These are phyloP conservation scores for Myriosclerotinia curreyana DNA, from an alignment of 2,329 filamentous ascomycete genomes.

Conservation along the genomic window DNA sequence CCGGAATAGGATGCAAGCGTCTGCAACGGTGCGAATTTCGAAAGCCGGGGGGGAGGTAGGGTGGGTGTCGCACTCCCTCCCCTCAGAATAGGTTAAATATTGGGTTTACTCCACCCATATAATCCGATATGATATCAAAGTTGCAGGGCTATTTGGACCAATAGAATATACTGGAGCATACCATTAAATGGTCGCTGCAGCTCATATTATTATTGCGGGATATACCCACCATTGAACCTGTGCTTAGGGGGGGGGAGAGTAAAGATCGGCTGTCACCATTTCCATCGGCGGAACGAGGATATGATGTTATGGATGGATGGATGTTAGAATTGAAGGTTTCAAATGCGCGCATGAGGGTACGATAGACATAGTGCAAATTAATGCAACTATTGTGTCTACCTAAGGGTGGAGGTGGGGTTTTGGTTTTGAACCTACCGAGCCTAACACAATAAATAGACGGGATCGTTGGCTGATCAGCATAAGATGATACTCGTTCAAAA, in stretches of 20 bases:
- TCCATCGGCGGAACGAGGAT: conserved; percentile 25
- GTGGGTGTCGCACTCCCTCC: too few species aligned
- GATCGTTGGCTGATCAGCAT: conserved; percentile 11
- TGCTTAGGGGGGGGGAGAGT: conserved; percentile 7
- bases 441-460: conserved; percentile 7
- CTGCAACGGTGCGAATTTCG: conserved; percentile 26
- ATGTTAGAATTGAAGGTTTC: conserved; percentile 11
- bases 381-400: conserved; percentile 6
- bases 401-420: not conserved
- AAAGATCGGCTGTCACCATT: conserved; percentile 8
- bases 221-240: too few species aligned
- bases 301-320: not conserved
- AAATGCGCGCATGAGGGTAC: conserved; percentile 11
- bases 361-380: conserved; percentile 8
- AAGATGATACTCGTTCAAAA: not conserved
- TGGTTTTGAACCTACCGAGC: not conserved
- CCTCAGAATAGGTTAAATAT: too few species aligned
- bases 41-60: conserved; percentile 15
- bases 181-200: too few species aligned
- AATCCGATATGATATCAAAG: too few species aligned
- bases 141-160: too few species aligned
- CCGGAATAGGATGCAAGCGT: conserved; percentile 29
- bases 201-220: too few species aligned
- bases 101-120: too few species aligned
- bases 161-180: too few species aligned